Base-by-base conservation (phyloP, 2,329 filamentous ascomycete genomes). In the Teratosphaeria nubilosa region DNA sequence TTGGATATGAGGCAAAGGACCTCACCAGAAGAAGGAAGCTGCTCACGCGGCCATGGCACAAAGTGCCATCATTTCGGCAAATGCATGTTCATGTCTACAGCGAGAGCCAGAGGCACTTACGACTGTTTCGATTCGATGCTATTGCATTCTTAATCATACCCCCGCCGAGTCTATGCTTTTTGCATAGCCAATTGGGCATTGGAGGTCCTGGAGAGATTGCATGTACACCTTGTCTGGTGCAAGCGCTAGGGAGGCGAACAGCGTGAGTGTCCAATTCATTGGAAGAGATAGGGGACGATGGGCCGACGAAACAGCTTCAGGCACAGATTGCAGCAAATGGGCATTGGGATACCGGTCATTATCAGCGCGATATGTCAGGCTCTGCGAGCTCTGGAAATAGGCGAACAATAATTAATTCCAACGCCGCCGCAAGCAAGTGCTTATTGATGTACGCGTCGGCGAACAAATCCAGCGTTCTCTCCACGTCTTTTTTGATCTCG, bases 371-470 rank as follows among this genome's bases (percentile, higher is more conserved):
- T 48, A 48, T 48, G 41, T 20, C 41, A 85, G 24, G 84, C 70
- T 83, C 85, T 66, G 90, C 87, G 56, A 97, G 72, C 75, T 99
- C 94, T 4, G 94, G 94, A 69, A 96, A 82, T 61, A 97, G 73
- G 63, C 87, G 84, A 58, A 90, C 82, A n/a, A 96, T 77, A 1
- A 96, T 71, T 59, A 92, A 75, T 75, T 99, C 94, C 34, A 97
- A 75, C 53, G 94, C 78, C 51, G 84, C 80, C 69, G 95, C 96
- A 65, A 96, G 77, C 32, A 97, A 77, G 75, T 96, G 91, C 76
- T 91, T 95, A 75, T 99, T 99, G 74, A 91, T 87, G 75, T 96
- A 96, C 55, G 82, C 78, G 73, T 96, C 91, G 16, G 82, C 83
- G 64, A 96, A 86, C 41, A 91, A 78, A 66, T 87, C 84, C 53